Percentiles rank a stretch among this genome's conserved stretches.
phyloP scores from a whole-genome alignment of 306 rosid species.

The Corylus avellana region DNA sequence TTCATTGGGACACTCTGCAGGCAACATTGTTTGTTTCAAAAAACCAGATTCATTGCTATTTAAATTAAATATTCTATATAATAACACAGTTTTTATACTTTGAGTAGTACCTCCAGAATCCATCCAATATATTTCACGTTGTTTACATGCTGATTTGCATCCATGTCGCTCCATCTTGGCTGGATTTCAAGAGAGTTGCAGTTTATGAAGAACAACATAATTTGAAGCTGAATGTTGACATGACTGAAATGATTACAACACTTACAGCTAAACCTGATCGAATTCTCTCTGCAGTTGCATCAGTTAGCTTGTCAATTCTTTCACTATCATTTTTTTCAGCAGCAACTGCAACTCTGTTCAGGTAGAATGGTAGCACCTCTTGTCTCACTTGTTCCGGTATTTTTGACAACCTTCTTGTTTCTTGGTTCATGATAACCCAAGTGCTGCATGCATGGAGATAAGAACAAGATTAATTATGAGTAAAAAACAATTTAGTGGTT shows the following conservation, averaged over 20 bases:
- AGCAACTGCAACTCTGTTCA: constrained; percentile 56
- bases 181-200: constrained; percentile 16
- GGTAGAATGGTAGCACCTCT: constrained; percentile 76
- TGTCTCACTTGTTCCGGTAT: constrained; percentile 75
- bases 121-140: constrained; percentile 96
- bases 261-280: constrained; percentile 85
- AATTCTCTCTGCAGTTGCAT: constrained; percentile 63
- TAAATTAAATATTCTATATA: too few species aligned
- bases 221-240: not conserved
- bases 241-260: not conserved
- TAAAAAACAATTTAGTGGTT: not conserved
- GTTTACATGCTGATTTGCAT: constrained; percentile 94
- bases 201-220: not conserved
- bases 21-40: not conserved
- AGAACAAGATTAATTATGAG: not conserved
- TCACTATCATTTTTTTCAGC: constrained; percentile 52
- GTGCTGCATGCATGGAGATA: constrained; percentile 49
- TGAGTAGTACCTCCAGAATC: constrained; percentile 74
- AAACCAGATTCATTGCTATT: too few species aligned
- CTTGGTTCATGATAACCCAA: constrained; percentile 94
- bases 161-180: constrained; percentile 99
- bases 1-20: constrained; percentile 77
- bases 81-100: too few species aligned
- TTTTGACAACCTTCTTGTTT: constrained; percentile 80
- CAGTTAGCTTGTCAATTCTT: constrained; percentile 72